Conservation (phyloP, 2,329 filamentous ascomycete genomes). For the Trichophyton equinum region DNA sequence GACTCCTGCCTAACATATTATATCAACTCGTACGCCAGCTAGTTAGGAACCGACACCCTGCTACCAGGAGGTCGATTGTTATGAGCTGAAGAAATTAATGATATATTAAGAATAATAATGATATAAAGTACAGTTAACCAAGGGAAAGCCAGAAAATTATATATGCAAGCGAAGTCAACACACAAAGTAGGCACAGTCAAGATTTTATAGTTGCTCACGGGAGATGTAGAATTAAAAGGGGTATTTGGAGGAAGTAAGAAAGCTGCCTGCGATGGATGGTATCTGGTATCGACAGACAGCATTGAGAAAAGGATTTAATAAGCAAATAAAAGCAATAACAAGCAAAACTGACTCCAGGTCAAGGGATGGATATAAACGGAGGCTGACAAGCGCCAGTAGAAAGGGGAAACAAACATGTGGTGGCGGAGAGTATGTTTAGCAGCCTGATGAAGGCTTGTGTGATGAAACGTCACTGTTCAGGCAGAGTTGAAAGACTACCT, state of each 20-base stretch:
- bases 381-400: not conserved
- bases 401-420: not conserved
- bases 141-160: not conserved
- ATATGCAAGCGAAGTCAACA: not conserved
- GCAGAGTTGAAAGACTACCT: not conserved
- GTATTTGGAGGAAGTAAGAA: not conserved
- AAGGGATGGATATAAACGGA: not conserved
- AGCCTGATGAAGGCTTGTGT: no score
- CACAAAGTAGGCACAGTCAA: not conserved
- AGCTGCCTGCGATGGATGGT: not conserved
- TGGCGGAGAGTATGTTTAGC: not conserved
- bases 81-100: not conserved
- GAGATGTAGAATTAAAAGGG: not conserved
- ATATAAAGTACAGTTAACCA: slow-evolving; percentile 5
- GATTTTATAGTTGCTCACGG: slow-evolving; percentile 1
- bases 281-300: not conserved
- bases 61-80: not conserved
- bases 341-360: not conserved
- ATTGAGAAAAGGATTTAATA: not conserved
- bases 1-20: slow-evolving; percentile 39
- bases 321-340: not conserved
- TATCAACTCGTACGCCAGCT: slow-evolving; percentile 33
- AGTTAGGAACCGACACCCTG: slow-evolving; percentile 4
- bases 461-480: not conserved
- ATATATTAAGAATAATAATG: not conserved